Evolutionary conservation across 1,284 basidiomycete genomes (phyloP).

Genomic region (Boletus mariae): DNA sequence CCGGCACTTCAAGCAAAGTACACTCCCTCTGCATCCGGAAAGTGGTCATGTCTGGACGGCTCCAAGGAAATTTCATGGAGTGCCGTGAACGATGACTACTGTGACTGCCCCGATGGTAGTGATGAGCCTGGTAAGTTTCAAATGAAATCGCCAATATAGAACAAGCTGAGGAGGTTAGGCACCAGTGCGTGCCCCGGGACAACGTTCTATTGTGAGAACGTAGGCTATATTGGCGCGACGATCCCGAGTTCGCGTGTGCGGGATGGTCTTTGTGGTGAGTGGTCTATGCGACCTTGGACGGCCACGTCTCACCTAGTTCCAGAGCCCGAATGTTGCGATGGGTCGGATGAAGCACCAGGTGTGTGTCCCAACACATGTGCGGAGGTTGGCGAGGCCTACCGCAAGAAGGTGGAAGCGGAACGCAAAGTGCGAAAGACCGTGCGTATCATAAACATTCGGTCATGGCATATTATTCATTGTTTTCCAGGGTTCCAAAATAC

Average conservation of each 20-base stretch:
- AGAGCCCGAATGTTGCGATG: conserved; percentile 96
- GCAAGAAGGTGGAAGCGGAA: conserved; percentile 65
- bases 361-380: conserved; percentile 80
- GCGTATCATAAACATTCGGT: conserved; percentile 22
- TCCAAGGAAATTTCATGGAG: conserved; percentile 69
- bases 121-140: conserved; percentile 78
- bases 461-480: background rate
- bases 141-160: background rate
- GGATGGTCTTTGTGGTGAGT: conserved; percentile 91
- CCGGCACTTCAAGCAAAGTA: conserved; percentile 49
- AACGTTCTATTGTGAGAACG: conserved; percentile 85
- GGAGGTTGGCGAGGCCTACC: conserved; percentile 70
- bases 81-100: conserved; percentile 92
- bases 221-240: conserved; percentile 79
- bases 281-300: background rate
- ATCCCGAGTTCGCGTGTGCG: conserved; percentile 86
- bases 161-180: conserved; percentile 43
- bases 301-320: conserved; percentile 9
- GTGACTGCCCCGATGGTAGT: conserved; percentile 90
- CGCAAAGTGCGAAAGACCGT: conserved; percentile 80
- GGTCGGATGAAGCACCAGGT: conserved; percentile 86
- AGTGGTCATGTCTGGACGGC: conserved; percentile 72
- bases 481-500: conserved; percentile 82
- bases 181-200: conserved; percentile 82
- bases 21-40: conserved; percentile 39